Evolutionary conservation across 257 asterid genomes (phyloP).

Genomic region (Solanum bulbocastanum): DNA sequence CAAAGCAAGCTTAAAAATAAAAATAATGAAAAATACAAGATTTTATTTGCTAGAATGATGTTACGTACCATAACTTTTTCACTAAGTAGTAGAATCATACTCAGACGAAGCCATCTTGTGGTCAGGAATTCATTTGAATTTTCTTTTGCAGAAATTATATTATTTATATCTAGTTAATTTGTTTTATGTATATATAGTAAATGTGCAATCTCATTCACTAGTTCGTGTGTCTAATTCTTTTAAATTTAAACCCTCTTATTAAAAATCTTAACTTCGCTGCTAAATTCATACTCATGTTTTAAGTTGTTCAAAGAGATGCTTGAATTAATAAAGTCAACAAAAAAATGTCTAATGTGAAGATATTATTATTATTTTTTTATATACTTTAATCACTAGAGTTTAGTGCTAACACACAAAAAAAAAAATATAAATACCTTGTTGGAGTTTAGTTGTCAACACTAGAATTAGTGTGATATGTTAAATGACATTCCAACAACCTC

Average conservation of each 20-base stretch:
- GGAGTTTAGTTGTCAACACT: neutral
- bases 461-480: neutral
- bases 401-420: neutral
- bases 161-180: too few species aligned
- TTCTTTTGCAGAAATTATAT: too few species aligned
- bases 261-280: too few species aligned
- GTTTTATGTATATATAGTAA: too few species aligned
- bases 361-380: too few species aligned
- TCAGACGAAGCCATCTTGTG: rapidly evolving
- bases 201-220: too few species aligned
- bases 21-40: neutral
- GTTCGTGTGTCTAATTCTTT: neutral
- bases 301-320: neutral
- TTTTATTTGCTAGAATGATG: neutral
- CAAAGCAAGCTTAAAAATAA: neutral
- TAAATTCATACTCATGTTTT: neutral
- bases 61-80: neutral
- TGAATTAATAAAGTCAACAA: neutral
- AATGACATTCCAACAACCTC: neutral
- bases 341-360: neutral
- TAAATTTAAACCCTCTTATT: too few species aligned
- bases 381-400: neutral
- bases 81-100: neutral
- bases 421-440: too few species aligned
- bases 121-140: neutral